Base-by-base conservation (phyloP, 75 land plant genomes). In the Isoetes taiwanensis region DNA sequence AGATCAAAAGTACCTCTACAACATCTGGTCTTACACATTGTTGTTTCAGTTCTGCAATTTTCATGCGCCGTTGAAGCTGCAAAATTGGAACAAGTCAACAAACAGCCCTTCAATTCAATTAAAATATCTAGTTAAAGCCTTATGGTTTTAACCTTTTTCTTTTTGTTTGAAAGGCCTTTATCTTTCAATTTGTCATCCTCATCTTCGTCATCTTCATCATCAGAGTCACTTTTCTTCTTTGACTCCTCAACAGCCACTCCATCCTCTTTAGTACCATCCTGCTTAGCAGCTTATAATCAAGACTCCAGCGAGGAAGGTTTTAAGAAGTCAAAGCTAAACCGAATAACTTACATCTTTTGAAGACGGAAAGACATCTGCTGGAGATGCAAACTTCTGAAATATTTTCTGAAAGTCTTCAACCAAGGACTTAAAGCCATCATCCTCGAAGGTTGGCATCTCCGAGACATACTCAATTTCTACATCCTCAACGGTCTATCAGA, bases 21-120 rank as follows among this genome's bases (percentile, higher is more conserved):
- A 94, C 96, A 80, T 94, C 99, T 39, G 99, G 99, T 63, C 80
- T 88, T 31, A 83, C 54, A 61, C 86, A 88, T 12, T 84, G 77
- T 32, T 88, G 83, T 64, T 94, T 94, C 43, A 94, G 72, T 54
- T 94, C 96, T 30, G 96, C 99, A 74, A 94, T 84, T 58, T 87
- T 88, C 99, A 94, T 94, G 41, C 99, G 63, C 23, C 90, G 72
- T 70, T 81, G 80, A 28, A 88, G 72, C 99, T 93, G 71, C 35
- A 59, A 0, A 1, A 62, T 28, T 11, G 1, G 58, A 25, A 30
- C 34, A 56, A 67, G 56, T 52, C 11, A 32, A 39, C 12, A 63
- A 17, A 39, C 17, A 23, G 0, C 24, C 30, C 28, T 20, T 54
- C 6, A 35, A 19, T 6, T 14, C 20, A 32, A 24, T 30, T 27